These are phyloP conservation scores for Hevea brasiliensis DNA, from an alignment of 345 rosid species.

Conservation along the genomic window DNA sequence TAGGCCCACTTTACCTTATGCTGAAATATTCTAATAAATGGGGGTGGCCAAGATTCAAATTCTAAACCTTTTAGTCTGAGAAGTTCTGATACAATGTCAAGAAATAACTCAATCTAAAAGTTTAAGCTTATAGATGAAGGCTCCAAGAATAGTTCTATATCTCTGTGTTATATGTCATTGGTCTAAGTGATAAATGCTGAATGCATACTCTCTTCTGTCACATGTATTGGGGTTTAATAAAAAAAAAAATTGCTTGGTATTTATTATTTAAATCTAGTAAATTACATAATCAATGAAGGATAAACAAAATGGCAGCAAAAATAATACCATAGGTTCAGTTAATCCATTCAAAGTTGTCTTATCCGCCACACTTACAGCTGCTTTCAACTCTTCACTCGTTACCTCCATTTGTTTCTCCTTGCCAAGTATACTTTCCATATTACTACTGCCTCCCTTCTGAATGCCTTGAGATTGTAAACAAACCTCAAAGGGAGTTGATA, in stretches of 20 bases:
- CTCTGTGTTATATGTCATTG: neutral
- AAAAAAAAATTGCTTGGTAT: neutral
- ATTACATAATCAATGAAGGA: neutral
- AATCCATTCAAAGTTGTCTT: slow-evolving; percentile 33
- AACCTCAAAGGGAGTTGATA: slow-evolving; percentile 31
- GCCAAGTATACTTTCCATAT: slow-evolving; percentile 14
- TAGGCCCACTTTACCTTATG: too few species aligned
- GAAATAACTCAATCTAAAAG: too few species aligned
- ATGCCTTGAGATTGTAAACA: slow-evolving; percentile 34
- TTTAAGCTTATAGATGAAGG: too few species aligned
- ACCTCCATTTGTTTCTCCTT: slow-evolving; percentile 28
- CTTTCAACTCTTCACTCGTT: slow-evolving; percentile 29
- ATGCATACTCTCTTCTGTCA: neutral
- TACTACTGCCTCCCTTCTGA: slow-evolving; percentile 21
- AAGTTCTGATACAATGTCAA: too few species aligned
- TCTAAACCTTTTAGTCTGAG: too few species aligned
- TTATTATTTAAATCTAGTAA: neutral
- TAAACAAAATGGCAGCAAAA: slow-evolving; percentile 7
- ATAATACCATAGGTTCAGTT: slow-evolving; percentile 44
- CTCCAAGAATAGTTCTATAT: too few species aligned
- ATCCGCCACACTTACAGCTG: slow-evolving; percentile 27
- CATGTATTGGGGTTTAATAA: neutral
- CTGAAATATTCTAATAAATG: too few species aligned
- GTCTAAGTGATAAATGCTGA: neutral
- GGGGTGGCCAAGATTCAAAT: too few species aligned